Percentiles rank a stretch among this genome's conserved stretches.
Evolutionary conservation across 2,329 filamentous ascomycete species (phyloP).

Genomic region (Penicillium occitanis): DNA sequence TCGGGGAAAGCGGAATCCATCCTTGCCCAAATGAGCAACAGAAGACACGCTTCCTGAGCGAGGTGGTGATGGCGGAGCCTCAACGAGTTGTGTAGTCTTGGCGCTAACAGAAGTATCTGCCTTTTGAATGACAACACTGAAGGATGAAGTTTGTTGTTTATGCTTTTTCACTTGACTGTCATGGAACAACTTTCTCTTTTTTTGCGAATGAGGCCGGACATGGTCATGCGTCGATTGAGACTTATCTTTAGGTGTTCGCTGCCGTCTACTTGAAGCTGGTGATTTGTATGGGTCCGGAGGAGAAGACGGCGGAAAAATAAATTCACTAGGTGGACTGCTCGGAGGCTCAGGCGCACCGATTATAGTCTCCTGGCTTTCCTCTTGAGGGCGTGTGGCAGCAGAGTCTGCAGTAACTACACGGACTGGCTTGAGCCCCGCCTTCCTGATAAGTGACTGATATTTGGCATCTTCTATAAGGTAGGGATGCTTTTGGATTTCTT

Average conservation of each 20-base stretch:
- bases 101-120: slow-evolving; percentile 20
- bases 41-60: slow-evolving; percentile 38
- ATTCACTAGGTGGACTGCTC: slow-evolving; percentile 34
- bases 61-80: slow-evolving; percentile 44
- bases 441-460: slow-evolving; percentile 44
- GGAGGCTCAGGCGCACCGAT: slow-evolving; percentile 35
- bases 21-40: slow-evolving; percentile 24
- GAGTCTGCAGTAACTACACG: slow-evolving; percentile 28
- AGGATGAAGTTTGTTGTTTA: slow-evolving; percentile 20
- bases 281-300: slow-evolving; percentile 23
- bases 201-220: slow-evolving; percentile 27
- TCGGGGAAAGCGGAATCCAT: slow-evolving; percentile 40
- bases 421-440: slow-evolving; percentile 46
- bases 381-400: slow-evolving; percentile 23
- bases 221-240: neutral
- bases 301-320: slow-evolving; percentile 33
- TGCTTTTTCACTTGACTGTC: slow-evolving; percentile 21
- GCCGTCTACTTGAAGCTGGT: slow-evolving; percentile 17
- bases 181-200: slow-evolving; percentile 39
- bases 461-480: slow-evolving; percentile 49
- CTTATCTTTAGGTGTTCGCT: slow-evolving; percentile 5
- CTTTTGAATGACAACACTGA: slow-evolving; percentile 32
- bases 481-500: slow-evolving; percentile 51
- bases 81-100: slow-evolving; percentile 28
- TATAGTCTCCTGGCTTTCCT: slow-evolving; percentile 31